Conservation (phyloP, 331 rosid species). For the Rhamnella rubrinervis region DNA sequence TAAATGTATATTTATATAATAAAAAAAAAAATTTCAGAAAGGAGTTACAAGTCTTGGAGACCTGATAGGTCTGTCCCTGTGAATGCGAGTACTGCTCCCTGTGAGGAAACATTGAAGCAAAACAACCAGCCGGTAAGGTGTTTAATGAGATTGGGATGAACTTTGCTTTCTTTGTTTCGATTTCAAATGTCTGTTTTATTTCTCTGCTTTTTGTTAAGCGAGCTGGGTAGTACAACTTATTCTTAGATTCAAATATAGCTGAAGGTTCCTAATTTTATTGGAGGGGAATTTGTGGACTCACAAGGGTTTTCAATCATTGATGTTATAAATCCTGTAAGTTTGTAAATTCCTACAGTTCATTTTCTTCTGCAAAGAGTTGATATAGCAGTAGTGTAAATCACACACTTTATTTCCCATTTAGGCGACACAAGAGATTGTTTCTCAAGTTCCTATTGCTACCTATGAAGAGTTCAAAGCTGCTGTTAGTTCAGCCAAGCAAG, state of each 20-base stretch:
- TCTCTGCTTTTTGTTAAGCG: slow-evolving; percentile 10
- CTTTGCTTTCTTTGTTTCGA: slow-evolving; percentile 8
- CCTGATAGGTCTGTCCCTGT: slow-evolving; percentile 40
- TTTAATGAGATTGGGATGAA: slow-evolving; percentile 16
- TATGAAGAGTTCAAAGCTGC: slow-evolving; percentile 75
- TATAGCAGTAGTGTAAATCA: slow-evolving; percentile 12
- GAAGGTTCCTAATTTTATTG: slow-evolving; percentile 67
- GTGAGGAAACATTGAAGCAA: slow-evolving; percentile 31
- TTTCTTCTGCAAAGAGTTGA: slow-evolving; percentile 9
- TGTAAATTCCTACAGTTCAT: slow-evolving; percentile 2
- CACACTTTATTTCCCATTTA: slow-evolving; percentile 26
- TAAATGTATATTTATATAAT: slow-evolving; percentile 1
- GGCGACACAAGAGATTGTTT: slow-evolving; percentile 84
- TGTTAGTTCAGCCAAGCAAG: slow-evolving; percentile 68
- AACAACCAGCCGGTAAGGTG: slow-evolving; percentile 53
- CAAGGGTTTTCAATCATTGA: slow-evolving; percentile 42
- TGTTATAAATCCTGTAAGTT: slow-evolving; percentile 62
- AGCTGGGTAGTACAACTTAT: slow-evolving; percentile 26
- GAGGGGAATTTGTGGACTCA: slow-evolving; percentile 54
- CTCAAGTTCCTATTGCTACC: slow-evolving; percentile 66
- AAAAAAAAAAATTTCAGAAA: slow-evolving; percentile 39
- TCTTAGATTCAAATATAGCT: slow-evolving; percentile 39
- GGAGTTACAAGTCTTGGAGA: slow-evolving; percentile 61
- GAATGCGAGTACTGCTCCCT: slow-evolving; percentile 32
- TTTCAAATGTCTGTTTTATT: slow-evolving; percentile 11